Evolutionary conservation across 148 eudicot species (phyloP).

Genomic region (Salicornia ramosissima): DNA sequence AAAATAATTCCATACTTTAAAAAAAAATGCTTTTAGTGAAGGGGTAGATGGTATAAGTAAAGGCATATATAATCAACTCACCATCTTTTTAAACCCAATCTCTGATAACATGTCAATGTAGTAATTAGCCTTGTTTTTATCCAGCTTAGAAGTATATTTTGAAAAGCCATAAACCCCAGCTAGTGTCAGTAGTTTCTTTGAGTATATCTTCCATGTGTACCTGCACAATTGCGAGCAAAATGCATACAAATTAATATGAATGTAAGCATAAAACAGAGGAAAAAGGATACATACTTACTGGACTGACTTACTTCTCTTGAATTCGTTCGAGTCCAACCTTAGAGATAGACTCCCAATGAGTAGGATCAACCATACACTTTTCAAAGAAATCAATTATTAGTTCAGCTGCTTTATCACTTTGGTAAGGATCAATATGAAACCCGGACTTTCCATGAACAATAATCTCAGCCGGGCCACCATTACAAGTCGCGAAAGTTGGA

Average conservation of each 20-base stretch:
- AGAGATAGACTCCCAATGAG: conserved; percentile 81
- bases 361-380: conserved; percentile 60
- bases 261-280: neutral
- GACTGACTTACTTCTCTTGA: conserved; percentile 75
- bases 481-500: conserved; percentile 86
- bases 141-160: conserved; percentile 81
- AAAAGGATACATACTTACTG: neutral
- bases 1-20: too few relatives aligned
- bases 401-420: conserved; percentile 77
- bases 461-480: conserved; percentile 98
- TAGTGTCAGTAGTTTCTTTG: conserved; percentile 72
- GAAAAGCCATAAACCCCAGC: conserved; percentile 95
- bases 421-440: conserved; percentile 91
- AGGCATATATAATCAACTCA: conserved; percentile 26
- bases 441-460: conserved; percentile 93
- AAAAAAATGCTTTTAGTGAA: too few relatives aligned
- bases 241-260: neutral
- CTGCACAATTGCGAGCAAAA: conserved; percentile 28
- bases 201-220: conserved; percentile 95
- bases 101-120: conserved; percentile 93
- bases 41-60: too few relatives aligned
- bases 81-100: conserved; percentile 84
- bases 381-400: conserved; percentile 68
- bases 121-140: conserved; percentile 74
- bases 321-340: conserved; percentile 75